A percentile compares a stretch with the other conserved stretches of the same genome.
Conservation (phyloP, 2,329 filamentous ascomycete genomes). For the Xylariales sp. region DNA sequence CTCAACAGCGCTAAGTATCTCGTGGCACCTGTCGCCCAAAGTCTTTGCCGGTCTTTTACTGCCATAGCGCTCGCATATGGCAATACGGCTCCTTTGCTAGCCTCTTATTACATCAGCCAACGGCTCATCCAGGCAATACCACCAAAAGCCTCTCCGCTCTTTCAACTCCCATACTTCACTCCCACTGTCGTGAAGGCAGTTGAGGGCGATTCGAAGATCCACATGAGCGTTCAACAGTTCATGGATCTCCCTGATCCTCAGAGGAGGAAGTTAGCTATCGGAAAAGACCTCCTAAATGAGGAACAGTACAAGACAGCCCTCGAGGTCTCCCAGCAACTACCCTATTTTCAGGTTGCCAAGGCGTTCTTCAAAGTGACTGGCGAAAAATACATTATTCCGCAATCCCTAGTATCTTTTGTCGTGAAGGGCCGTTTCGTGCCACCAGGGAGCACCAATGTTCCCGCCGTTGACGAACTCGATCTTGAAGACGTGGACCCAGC, state of each 20-base stretch:
- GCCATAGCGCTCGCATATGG: conserved; percentile 90
- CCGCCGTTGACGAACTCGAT: conserved; percentile 79
- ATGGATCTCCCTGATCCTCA: conserved; percentile 84
- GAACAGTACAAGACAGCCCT: conserved; percentile 81
- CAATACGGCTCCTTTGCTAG: conserved; percentile 82
- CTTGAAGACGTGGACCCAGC: conserved; percentile 92
- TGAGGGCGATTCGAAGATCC: conserved; percentile 79
- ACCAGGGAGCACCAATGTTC: conserved; percentile 80
- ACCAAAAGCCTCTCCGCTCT: conserved; percentile 84
- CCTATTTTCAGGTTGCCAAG: conserved; percentile 85
- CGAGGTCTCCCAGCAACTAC: conserved; percentile 83
- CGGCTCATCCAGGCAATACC: conserved; percentile 89
- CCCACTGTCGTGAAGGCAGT: conserved; percentile 72
- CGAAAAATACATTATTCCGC: conserved; percentile 91
- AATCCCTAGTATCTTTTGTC: conserved; percentile 91
- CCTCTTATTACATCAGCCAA: conserved; percentile 85
- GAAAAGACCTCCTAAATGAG: conserved; percentile 76
- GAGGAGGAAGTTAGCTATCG: conserved; percentile 77
- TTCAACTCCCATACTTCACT: conserved; percentile 91
- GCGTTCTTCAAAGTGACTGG: conserved; percentile 99
- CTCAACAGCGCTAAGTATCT: conserved; percentile 90
- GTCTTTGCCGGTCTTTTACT: conserved; percentile 86
- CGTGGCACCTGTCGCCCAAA: conserved; percentile 85
- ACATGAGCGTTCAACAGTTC: conserved; percentile 85
- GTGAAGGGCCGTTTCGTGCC: conserved; percentile 95